Base-by-base conservation (phyloP, 345 rosid species). In the Acer negundo region DNA sequence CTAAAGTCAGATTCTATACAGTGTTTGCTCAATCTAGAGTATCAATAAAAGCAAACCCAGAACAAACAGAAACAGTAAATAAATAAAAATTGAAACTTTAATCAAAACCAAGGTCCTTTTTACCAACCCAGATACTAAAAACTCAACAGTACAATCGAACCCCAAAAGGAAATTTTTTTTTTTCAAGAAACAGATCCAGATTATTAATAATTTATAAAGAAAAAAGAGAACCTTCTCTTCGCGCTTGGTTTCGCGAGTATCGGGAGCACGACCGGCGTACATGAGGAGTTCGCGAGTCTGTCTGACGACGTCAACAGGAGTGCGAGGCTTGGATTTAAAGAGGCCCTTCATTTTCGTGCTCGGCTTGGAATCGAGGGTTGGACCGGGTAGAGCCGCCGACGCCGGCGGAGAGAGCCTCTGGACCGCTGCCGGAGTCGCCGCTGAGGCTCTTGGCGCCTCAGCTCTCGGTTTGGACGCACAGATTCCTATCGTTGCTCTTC, bases 251-350 rank as follows among this genome's bases (percentile, higher is more conserved):
- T 91, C 94, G 3, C 86, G 82, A 23, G 77, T 63, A 59, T 88
- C 89, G 63, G 84, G 69, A 46, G 40, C n/a, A 44, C 83, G 82
- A 49, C 86, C 85, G 24, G 79, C 88, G 42, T 74, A 92, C 69
- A 84, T 84, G 55, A 95, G 97, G 70, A 95, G 94, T 85, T 95
- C 97, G 76, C 97, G 97, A 10, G 97, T 88, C 69, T 95, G 98
- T 11, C 94, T 90, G 46, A 96, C 97, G 77, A 90, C 79, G 70
- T 96, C 99, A 62, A 81, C 85, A 0, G 97, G 98, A 68, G 98
- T 93, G 1, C 97, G 96, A 12, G 97, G 94, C 86, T 93, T 95
- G 19, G 91, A 84, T 84, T 95, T 95, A 86, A 95, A 93, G 28
- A 92, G 86, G 0, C 97, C 94, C 80, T 95, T 95, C 98, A 92